A percentile compares a stretch with the other conserved stretches of the same genome.
phyloP scores from a whole-genome alignment of 2,329 filamentous ascomycete genomes.

The Aspergillus tamarii region DNA sequence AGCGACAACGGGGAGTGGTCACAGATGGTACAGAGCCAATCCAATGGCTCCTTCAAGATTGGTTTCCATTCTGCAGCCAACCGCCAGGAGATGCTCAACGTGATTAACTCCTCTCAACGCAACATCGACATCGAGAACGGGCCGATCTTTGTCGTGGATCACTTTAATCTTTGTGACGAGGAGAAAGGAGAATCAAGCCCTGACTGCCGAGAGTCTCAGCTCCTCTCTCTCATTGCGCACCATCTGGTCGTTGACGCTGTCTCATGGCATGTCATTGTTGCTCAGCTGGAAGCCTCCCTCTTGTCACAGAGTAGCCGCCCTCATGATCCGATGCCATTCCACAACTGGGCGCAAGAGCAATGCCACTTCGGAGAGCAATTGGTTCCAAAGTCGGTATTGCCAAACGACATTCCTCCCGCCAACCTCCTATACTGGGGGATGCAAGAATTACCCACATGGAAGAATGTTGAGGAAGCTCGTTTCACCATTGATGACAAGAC shows the following conservation, averaged over 20 bases:
- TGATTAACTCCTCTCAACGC: not conserved
- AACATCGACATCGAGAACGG: conserved; percentile 8
- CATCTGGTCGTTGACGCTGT: conserved; percentile 8
- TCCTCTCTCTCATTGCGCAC: conserved; percentile 5
- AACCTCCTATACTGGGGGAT: conserved; percentile 8
- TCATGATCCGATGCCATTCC: conserved; percentile 18
- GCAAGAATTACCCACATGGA: conserved; percentile 5
- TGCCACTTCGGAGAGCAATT: conserved; percentile 1
- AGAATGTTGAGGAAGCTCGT: not conserved
- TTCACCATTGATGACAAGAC: conserved; percentile 1
- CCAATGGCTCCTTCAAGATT: not conserved
- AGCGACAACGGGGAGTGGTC: not conserved
- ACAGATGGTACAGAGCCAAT: conserved; percentile 3
- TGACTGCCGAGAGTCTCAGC: not conserved
- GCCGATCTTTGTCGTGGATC: conserved; percentile 11
- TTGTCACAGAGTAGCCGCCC: not conserved
- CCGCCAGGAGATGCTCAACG: not conserved
- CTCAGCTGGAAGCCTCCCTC: not conserved
- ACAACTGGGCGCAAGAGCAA: conserved; percentile 22
- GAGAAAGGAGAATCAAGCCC: not conserved
- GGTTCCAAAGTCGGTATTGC: no score
- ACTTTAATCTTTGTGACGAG: not conserved
- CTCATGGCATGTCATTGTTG: conserved; percentile 7
- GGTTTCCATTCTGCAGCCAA: not conserved
- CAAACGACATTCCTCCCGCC: not conserved